phyloP scores from a whole-genome alignment of 2,329 filamentous ascomycete species.

The Cladosporium oxysporum region DNA sequence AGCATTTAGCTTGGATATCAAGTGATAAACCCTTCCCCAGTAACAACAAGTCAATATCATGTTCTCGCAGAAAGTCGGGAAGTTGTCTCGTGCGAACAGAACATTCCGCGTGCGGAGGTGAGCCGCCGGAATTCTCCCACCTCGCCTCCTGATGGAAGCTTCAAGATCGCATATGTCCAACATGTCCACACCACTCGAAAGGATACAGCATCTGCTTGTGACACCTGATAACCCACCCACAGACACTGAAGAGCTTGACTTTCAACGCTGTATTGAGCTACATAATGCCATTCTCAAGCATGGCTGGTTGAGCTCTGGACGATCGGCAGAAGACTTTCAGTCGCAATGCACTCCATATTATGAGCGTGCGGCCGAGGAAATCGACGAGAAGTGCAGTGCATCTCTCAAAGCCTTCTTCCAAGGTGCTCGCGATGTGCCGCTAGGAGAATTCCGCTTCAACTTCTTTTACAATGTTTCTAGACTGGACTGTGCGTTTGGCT shows the following conservation, averaged over 20 bases:
- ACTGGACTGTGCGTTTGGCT: constrained; percentile 8
- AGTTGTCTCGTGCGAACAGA: no score
- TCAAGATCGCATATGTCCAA: neutral
- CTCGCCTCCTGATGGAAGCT: neutral
- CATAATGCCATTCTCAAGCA: constrained; percentile 26
- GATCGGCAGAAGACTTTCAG: constrained; percentile 18
- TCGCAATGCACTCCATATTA: constrained; percentile 10
- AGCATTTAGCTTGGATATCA: no score
- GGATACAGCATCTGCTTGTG: constrained; percentile 22
- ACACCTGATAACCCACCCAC: constrained; percentile 22
- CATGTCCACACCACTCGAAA: constrained; percentile 14
- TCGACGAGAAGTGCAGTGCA: constrained; percentile 11
- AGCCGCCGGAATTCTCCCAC: neutral
- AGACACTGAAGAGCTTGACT: constrained; percentile 21
- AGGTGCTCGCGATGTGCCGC: constrained; percentile 14
- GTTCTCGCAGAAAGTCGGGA: no score
- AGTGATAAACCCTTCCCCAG: no score
- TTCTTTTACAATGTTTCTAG: constrained; percentile 23
- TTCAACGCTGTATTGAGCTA: constrained; percentile 20
- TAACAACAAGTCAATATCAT: no score
- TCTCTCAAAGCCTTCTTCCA: constrained; percentile 21
- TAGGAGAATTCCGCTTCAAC: constrained; percentile 1
- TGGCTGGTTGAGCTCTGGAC: constrained; percentile 21
- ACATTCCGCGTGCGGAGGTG: no score
- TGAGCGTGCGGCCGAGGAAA: constrained; percentile 2